Evolutionary conservation across 352 stramenopile genomes (phyloP), one percentile per base, ranked within the genome.

Genomic region (Phytophthora litchii): DNA sequence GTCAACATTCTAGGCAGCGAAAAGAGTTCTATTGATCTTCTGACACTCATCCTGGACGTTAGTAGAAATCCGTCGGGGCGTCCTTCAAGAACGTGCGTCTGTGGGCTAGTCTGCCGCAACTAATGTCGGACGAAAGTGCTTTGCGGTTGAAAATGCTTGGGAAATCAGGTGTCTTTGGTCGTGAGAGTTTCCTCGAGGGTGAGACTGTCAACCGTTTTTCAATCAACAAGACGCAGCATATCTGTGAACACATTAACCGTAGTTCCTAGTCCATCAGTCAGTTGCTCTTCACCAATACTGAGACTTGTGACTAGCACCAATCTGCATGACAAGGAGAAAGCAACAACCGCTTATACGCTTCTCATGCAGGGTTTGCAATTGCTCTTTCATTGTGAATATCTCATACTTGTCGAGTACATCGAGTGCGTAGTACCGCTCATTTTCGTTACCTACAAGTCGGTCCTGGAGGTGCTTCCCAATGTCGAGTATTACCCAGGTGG

Each of bases 341-440:
- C 34, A 17, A 11, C 10, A 38, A 38, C 6, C 14, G 34, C 34
- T 38, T 1, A 38, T 7, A 17, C 34, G 1, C 34, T 38, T 38
- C 5, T 38, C 1, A 34, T 7, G 10, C 27, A 72, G 27, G 42
- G 40, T 12, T 25, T 70, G 11, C 40, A 59, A 31, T 31, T 76
- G 27, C 53, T 76, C 0, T 74, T 72, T 51, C 56, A 53, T 16
- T 67, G 61, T 36, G 70, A 74, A 25, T 67, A 66, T 23, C 40
- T 75, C 8, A 31, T 54, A 13, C 43, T 79, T 0, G 57, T 56
- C 37, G 65, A 79, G 54, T 79, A 79, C 42, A 43, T 79, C 32
- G 61, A 73, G 32, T 72, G 62, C 11, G 41, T 72, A 21, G 52
- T 74, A 14, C 71, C 71, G 10, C 43, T 65, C n/a, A 23, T 67